Conservation (phyloP, 352 stramenopile species). For the Phytopythium helicoides region DNA sequence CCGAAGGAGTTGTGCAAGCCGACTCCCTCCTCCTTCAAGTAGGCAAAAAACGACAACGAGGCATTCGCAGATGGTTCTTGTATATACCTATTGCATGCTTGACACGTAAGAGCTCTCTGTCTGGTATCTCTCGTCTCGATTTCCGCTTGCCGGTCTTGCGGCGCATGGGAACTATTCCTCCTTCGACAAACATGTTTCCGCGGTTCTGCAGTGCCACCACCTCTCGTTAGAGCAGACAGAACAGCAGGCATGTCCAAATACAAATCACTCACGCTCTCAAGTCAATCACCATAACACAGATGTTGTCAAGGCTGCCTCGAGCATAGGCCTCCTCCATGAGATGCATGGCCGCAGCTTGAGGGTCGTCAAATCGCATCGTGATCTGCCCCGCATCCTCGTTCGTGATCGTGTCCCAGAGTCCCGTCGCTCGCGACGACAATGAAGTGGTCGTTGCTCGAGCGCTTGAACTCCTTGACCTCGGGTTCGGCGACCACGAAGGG, state of each 20-base stretch:
- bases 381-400: conserved; percentile 86
- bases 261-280: conserved; percentile 54
- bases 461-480: conserved; percentile 73
- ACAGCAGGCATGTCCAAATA: neutral
- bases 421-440: conserved; percentile 90
- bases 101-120: too few relatives aligned
- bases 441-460: conserved; percentile 71
- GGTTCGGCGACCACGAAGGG: conserved; percentile 91
- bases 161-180: too few relatives aligned
- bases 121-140: too few relatives aligned
- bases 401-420: conserved; percentile 90
- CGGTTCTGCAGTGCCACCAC: too few relatives aligned
- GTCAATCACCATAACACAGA: conserved; percentile 90
- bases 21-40: conserved; percentile 50
- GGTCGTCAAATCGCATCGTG: conserved; percentile 60
- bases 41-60: too few relatives aligned
- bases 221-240: too few relatives aligned
- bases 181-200: too few relatives aligned
- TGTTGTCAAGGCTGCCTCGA: conserved; percentile 88
- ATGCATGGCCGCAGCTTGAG: conserved; percentile 64
- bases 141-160: too few relatives aligned
- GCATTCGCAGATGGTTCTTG: too few relatives aligned
- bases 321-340: conserved; percentile 87
- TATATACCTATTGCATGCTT: too few relatives aligned
- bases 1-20: conserved; percentile 60